Evolutionary conservation across 768 basidiomycete species (phyloP), one percentile per base, ranked within the genome.

Genomic region (Suillus brevipes): DNA sequence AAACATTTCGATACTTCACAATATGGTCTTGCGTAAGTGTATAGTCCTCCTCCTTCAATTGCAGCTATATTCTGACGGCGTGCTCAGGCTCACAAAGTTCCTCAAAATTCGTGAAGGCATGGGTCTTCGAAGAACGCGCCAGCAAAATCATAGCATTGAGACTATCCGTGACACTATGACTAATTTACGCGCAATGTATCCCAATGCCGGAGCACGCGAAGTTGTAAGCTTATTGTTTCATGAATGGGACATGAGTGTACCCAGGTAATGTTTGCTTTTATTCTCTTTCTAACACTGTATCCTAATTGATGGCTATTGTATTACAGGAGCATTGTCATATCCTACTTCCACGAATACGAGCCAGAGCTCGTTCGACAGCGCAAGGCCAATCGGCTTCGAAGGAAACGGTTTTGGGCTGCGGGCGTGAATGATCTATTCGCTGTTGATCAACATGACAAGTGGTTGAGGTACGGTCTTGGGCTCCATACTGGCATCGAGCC

Each of bases 21-120:
- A 12, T 75, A 75, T 70, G 71, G 71, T 12, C 64, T 75, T 38
- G 64, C 71, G 73, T 50, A 0, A 50, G 49, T 16, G 10, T 50
- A 47, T 45, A 45, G 9, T 37, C 25, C 47, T 8, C 18, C 14
- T 9, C 42, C 40, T 34, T 40, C 42, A 20, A 28, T 28, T 8
- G n/a, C 40, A 36, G 7, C 38, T 37, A 23, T n/a, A 18, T 25
- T 50, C 49, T 25, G 49, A 50, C 13, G 8, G 1, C 14, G 3
- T 49, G 23, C 49, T 50, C 25, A 64, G 64, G 36, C 25, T 52
- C 6, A 36, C 37, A 0, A 64, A 45, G 49, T 36, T 28, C 23
- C 18, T 42, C 13, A 34, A 36, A 20, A 16, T 74, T 23, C 62
- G 64, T 0, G 57, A 69, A 37, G 31, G 55, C 3, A 62, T 74